Percentiles rank a stretch among this genome's conserved stretches.
phyloP scores from a whole-genome alignment of 352 stramenopile species.

The Pythium diclinum region DNA sequence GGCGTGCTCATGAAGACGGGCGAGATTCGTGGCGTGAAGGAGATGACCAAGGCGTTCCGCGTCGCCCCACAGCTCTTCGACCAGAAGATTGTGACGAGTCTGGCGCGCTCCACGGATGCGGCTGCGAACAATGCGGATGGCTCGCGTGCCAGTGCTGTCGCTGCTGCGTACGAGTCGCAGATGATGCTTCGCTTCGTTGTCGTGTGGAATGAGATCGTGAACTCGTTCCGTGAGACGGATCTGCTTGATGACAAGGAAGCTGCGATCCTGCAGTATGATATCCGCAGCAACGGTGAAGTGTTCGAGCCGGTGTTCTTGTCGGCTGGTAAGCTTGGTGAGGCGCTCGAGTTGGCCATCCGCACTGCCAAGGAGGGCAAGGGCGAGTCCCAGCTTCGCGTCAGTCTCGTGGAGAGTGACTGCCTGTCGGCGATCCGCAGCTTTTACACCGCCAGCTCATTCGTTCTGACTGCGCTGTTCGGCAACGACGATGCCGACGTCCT shows the following conservation, averaged over 20 bases:
- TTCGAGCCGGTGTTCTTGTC: conserved; percentile 86
- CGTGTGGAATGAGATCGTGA: conserved; percentile 53
- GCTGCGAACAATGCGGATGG: conserved; percentile 4
- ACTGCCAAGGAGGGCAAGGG: conserved; percentile 74
- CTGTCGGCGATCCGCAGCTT: conserved; percentile 79
- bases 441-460: conserved; percentile 78
- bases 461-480: conserved; percentile 65
- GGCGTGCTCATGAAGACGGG: conserved; percentile 44
- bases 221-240: conserved; percentile 45
- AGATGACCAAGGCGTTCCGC: conserved; percentile 42
- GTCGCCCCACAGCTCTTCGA: conserved; percentile 44
- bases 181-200: conserved; percentile 57
- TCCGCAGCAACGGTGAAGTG: conserved; percentile 80
- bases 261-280: conserved; percentile 50
- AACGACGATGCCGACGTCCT: conserved; percentile 79
- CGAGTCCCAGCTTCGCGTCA: conserved; percentile 74
- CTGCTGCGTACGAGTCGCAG: conserved; percentile 37
- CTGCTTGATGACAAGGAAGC: conserved; percentile 50
- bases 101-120: conserved; percentile 38
- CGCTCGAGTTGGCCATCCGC: conserved; percentile 64
- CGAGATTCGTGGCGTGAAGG: conserved; percentile 35
- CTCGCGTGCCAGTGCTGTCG: conserved; percentile 24
- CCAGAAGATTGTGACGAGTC: conserved; percentile 42
- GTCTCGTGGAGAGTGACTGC: conserved; percentile 78
- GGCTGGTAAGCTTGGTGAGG: conserved; percentile 78